Base-by-base conservation (phyloP, 2,329 filamentous ascomycete species). In the Diaporthe capsici region DNA sequence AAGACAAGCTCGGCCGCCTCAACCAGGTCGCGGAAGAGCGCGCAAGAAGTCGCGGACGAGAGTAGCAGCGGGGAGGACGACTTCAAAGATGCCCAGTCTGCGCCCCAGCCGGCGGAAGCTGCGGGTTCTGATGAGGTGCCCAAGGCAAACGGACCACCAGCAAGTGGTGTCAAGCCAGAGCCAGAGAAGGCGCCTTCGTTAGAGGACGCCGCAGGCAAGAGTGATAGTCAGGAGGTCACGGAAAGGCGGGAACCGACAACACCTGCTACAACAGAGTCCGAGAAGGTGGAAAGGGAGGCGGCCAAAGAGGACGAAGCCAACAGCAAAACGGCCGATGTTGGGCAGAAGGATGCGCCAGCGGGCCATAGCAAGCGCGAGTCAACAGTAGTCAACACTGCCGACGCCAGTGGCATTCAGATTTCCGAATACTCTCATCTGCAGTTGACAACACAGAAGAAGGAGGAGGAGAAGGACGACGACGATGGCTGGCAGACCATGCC, bases 341-440 rank as follows among this genome's bases (percentile, higher is more conserved):
- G 81, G 67, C 72, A 74, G 72, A 73, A 81, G 71, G 76, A 77
- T 57, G 73, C 68, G 17, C 70, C 79, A 31, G 72, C 78, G n/a
- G 75, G 79, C 5, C 82, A 79, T 4, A 82, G 85, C 77, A 85
- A 79, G 67, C 84, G 87, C 58, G 82, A 87, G 39, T 79, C 79
- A 2, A 87, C 85, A 79, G 80, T 83, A n/a, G 81, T 83, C 9
- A 87, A 85, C 79, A 79, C 79, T 68, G 74, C 81, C 28, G 80
- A 79, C 28, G 80, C 79, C 25, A 76, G 78, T 55, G 73, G 72
- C n/a, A 79, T 85, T 70, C 71, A 55, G 13, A 82, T 92, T 25
- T 98, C 96, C 13, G 95, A 98, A 84, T 98, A 94, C 88, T 98
- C 97, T 1, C 96, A 99, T 82, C 95, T 98, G 84, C 92, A 93